Base-by-base conservation (phyloP, 257 asterid genomes). In the Euphrasia confusa region DNA sequence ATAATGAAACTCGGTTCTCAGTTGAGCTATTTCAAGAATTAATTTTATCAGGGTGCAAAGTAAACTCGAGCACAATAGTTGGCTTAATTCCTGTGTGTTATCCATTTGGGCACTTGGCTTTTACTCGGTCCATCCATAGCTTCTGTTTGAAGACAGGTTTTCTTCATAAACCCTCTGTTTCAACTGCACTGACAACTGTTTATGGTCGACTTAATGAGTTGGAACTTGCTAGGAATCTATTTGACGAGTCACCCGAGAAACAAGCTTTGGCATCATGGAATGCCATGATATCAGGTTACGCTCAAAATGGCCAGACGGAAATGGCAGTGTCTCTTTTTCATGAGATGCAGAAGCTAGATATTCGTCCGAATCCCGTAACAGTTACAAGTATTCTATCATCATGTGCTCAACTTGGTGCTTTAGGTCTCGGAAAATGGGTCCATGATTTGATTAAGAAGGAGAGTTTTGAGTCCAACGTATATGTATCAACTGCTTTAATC, bases 281-380 rank as follows among this genome's bases (percentile, higher is more conserved):
- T 33, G 87, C 98, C 40, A 89, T 91, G 95, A 86, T 91, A 70
- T 91, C 97, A 5, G 98, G 95, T 33, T 89, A 86, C 71, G 84
- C 95, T 8, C 97, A 91, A 65, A 88, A 84, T 48, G 97, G 97
- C 12, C 77, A 77, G 33, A 84, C 95, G 4, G 90, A 84, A 40
- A 78, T 58, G 82, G 93, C 95, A 7, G 70, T 86, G 57, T 80
- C 85, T 26, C 93, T 89, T 33, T 92, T 92, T 62, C 82, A 64
- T 11, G 90, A 86, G 66, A 92, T 92, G 95, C 95, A 86, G 76
- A 74, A 65, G 70, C 87, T 86, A 28, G 93, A 83, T 33, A 77
- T 86, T 54, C 85, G 64, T 68, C 96, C 93, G n/a, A 89, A 86
- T 74, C 89, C 95, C 2, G 80, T 84, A 47, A 89, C 96, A 28